Evolutionary conservation across 768 basidiomycete genomes (phyloP), one percentile per base, ranked within the genome.

Genomic region (Suillus occidentalis): DNA sequence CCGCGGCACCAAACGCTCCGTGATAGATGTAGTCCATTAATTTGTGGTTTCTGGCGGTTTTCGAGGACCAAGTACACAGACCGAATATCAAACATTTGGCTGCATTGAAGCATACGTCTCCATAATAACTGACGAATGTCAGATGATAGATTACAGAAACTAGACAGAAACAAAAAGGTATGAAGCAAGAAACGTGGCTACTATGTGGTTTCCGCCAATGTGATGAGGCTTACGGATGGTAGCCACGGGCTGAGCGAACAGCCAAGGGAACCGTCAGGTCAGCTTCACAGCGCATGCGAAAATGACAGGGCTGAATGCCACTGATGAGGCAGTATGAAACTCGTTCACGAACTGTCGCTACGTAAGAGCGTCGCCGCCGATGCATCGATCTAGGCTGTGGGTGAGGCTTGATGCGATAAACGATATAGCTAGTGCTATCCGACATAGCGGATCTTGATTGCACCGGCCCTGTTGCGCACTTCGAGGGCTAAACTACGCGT

Each of bases 371-470:
- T 69, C 64, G 65, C 62, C 49, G 59, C 57, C 37, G 52, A 58
- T 66, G 49, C 63, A 34, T 67, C 70, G 73, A 55, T 67, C 69
- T 66, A 60, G 61, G 53, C 64, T 71, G 61, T 68, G 53, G 16
- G 39, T 62, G 66, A 43, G 65, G 61, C 58, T 60, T 42, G 25
- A 28, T 59, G 40, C 25, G 25, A 59, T 31, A 52, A 64, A 63
- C 60, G 43, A 61, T 53, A 34, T 34, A 62, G 61, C 65, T 4
- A 36, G 53, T 61, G 76, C 77, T 80, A 92, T 76, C 89, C 89
- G 72, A 87, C 84, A 73, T 88, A 87, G 53, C 91, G 89, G 73
- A 92, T 88, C 79, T 91, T 93, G 80, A 91, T 87, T 16, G 83
- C 87, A 59, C 84, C 84, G 16, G 83, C 77, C 56, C 89, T 87